Conservation (phyloP, 805 yeast genomes). For the Candida parachauliodes region DNA sequence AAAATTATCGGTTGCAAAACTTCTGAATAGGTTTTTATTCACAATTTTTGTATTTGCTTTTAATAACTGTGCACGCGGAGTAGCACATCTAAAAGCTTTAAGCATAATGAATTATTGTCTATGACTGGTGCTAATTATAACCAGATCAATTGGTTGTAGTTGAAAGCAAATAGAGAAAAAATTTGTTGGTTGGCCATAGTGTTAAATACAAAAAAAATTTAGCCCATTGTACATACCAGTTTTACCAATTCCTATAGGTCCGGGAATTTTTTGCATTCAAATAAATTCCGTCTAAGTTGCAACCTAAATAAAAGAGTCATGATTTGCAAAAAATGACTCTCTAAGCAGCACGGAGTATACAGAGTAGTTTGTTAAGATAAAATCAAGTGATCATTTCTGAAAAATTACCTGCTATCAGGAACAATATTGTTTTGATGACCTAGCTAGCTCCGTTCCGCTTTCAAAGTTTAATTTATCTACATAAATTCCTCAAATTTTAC, state of each 20-base stretch:
- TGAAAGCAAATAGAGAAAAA: neutral
- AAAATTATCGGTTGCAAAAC: conserved; percentile 63
- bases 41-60: conserved; percentile 19
- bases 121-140: conserved; percentile 2
- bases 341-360: no score
- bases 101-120: conserved; percentile 26
- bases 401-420: no score
- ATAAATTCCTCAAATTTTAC: no score
- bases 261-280: conserved; percentile 1
- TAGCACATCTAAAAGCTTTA: conserved; percentile 39
- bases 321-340: no score
- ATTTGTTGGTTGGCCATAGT: conserved; percentile 1
- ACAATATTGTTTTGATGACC: no score
- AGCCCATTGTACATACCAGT: neutral
- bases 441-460: no score
- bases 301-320: neutral
- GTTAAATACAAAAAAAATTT: conserved; percentile 1
- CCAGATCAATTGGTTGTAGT: conserved; percentile 9
- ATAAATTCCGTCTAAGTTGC: neutral
- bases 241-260: conserved; percentile 4
- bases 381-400: no score
- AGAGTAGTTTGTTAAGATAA: no score
- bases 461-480: no score
- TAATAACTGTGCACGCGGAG: conserved; percentile 32
- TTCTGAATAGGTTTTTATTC: conserved; percentile 9